Evolutionary conservation across 345 rosid species (phyloP).

Genomic region (Linum tenue): DNA sequence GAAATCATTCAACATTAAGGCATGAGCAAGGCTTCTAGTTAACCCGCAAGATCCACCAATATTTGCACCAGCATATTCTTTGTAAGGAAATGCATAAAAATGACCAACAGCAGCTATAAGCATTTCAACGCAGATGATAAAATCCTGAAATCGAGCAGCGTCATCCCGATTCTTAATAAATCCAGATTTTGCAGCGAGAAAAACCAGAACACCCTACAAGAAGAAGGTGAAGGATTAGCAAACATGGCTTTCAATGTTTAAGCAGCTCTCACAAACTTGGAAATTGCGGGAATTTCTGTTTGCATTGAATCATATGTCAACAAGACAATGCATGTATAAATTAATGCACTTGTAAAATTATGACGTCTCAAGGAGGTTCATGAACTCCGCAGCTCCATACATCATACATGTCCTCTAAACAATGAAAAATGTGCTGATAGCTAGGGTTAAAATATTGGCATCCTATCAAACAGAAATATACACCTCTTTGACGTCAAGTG

Average conservation of each 20-base stretch:
- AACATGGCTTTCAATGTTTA: background rate
- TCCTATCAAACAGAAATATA: no score
- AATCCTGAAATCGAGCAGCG: slow-evolving; percentile 86
- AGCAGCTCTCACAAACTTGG: no score
- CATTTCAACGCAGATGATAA: slow-evolving; percentile 93
- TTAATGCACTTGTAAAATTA: no score
- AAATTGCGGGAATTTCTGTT: no score
- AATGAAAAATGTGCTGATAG: no score
- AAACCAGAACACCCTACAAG: slow-evolving; percentile 84
- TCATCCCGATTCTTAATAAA: slow-evolving; percentile 65
- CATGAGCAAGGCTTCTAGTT: slow-evolving; percentile 77
- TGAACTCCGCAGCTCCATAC: no score
- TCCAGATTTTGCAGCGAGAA: slow-evolving; percentile 91
- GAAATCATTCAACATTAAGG: slow-evolving; percentile 80
- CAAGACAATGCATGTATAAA: no score
- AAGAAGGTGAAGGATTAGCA: background rate
- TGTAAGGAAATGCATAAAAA: slow-evolving; percentile 93
- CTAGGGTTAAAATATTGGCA: no score
- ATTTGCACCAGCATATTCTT: slow-evolving; percentile 95
- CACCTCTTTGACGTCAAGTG: no score
- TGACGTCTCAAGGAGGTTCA: no score
- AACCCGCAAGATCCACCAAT: slow-evolving; percentile 65
- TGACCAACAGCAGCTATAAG: slow-evolving; percentile 93
- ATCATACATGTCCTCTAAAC: no score
- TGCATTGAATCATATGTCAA: no score